phyloP scores from a whole-genome alignment of 1,284 basidiomycete species.

The Polyporus tsugae region DNA sequence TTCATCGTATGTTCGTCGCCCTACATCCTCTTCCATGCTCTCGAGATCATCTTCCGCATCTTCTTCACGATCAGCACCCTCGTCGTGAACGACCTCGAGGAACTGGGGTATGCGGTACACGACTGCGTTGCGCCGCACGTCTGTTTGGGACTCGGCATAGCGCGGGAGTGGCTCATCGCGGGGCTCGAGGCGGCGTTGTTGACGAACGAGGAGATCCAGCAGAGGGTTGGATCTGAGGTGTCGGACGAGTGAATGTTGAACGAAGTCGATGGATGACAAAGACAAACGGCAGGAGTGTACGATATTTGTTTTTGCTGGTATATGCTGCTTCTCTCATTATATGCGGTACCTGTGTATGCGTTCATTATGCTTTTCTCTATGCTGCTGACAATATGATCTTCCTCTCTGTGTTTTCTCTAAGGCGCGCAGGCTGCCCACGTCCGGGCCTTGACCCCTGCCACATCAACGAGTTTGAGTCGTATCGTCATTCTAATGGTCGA shows the following conservation, averaged over 20 bases:
- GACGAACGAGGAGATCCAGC: slow-evolving; percentile 10
- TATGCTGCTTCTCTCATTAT: not conserved
- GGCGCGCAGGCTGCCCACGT: no score
- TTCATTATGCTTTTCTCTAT: not conserved
- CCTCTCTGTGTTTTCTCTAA: not conserved
- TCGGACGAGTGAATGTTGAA: not conserved
- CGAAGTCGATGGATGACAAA: not conserved
- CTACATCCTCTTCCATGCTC: slow-evolving; percentile 3
- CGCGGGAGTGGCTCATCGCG: slow-evolving; percentile 6
- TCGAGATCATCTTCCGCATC: slow-evolving; percentile 2
- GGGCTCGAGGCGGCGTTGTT: slow-evolving; percentile 16
- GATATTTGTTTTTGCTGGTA: not conserved
- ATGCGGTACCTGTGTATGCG: not conserved
- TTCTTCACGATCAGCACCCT: not conserved
- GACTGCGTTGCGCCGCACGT: not conserved
- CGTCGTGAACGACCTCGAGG: slow-evolving; percentile 1
- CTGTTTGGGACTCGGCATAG: not conserved
- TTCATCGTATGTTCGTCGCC: not conserved
- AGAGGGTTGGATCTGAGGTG: not conserved
- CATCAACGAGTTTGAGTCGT: no score
- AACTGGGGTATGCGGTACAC: not conserved
- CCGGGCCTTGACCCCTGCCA: no score
- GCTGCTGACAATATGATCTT: slow-evolving; percentile 1
- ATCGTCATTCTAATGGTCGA: no score
- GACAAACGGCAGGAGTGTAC: not conserved